A percentile compares a stretch with the other conserved stretches of the same genome.
phyloP scores from a whole-genome alignment of 108 stramenopile genomes.

The Skeletonema costatum region DNA sequence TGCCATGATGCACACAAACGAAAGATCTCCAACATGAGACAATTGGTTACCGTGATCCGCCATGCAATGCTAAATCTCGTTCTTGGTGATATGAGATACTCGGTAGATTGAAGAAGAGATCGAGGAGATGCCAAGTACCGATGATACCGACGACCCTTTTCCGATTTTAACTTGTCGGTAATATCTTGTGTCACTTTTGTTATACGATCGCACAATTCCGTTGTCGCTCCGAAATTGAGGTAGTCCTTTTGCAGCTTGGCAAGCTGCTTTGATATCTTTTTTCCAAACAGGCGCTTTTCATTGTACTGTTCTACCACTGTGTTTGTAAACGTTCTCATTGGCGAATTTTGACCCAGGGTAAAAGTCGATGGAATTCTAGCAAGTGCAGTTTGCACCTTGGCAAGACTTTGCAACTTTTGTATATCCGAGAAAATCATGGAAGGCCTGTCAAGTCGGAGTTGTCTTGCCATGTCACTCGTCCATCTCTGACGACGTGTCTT shows the following conservation, averaged over 20 bases:
- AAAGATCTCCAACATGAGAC: slow-evolving; percentile 56
- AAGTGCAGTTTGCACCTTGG: slow-evolving; percentile 42
- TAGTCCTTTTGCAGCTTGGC: slow-evolving; percentile 46
- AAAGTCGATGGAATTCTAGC: slow-evolving; percentile 35
- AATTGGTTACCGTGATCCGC: slow-evolving; percentile 62
- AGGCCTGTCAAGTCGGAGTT: slow-evolving; percentile 21
- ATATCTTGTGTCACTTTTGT: slow-evolving; percentile 49
- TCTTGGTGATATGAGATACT: slow-evolving; percentile 59
- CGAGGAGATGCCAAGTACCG: slow-evolving; percentile 40
- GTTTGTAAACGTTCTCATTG: slow-evolving; percentile 31
- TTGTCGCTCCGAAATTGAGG: slow-evolving; percentile 19
- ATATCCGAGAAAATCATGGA: slow-evolving; percentile 42
- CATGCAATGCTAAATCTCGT: slow-evolving; percentile 68
- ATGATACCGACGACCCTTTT: slow-evolving; percentile 20
- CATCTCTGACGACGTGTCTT: slow-evolving; percentile 31
- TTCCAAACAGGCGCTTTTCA: slow-evolving; percentile 35
- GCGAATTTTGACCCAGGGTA: slow-evolving; percentile 4
- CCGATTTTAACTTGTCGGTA: slow-evolving; percentile 41
- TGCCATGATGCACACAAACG: slow-evolving; percentile 60
- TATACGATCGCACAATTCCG: slow-evolving; percentile 62
- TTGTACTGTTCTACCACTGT: slow-evolving; percentile 40
- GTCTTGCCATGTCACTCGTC: slow-evolving; percentile 28
- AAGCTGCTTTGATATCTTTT: slow-evolving; percentile 38
- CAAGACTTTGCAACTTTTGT: slow-evolving; percentile 35
- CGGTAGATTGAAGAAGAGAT: slow-evolving; percentile 26